These are phyloP conservation scores for Didymella pinodella DNA, from an alignment of 2,329 filamentous ascomycete species.

Conservation along the genomic window DNA sequence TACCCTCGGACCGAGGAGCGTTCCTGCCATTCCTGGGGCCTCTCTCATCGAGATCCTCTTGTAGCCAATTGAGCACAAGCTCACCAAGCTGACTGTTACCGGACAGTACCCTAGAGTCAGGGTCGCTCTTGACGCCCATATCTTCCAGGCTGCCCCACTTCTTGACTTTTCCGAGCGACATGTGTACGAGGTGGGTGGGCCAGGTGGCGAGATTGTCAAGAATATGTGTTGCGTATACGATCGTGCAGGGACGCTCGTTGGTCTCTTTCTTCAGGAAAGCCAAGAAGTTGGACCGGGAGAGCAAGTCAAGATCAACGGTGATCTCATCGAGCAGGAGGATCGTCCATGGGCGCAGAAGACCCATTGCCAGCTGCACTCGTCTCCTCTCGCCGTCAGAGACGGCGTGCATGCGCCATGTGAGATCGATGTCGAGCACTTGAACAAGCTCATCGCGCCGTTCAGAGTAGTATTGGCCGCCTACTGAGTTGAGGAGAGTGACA, in stretches of 20 bases:
- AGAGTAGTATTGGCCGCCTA: constrained; percentile 85
- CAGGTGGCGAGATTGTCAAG: constrained; percentile 92
- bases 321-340: constrained; percentile 94
- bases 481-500: constrained; percentile 79
- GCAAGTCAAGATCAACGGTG: constrained; percentile 92
- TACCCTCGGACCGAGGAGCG: constrained; percentile 62
- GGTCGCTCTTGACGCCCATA: constrained; percentile 59
- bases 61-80: constrained; percentile 87
- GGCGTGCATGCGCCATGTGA: constrained; percentile 92
- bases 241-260: constrained; percentile 79
- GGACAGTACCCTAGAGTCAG: constrained; percentile 45
- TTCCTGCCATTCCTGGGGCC: constrained; percentile 73
- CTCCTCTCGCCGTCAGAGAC: constrained; percentile 92
- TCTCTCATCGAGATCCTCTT: constrained; percentile 77
- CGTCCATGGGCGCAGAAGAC: constrained; percentile 87
- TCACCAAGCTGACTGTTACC: constrained; percentile 88
- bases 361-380: constrained; percentile 95
- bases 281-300: constrained; percentile 85
- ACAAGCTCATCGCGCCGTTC: constrained; percentile 87
- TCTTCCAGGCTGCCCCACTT: constrained; percentile 81
- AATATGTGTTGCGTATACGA: constrained; percentile 98
- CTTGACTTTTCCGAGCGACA: constrained; percentile 88
- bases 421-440: constrained; percentile 87
- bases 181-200: constrained; percentile 95
- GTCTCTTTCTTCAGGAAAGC: constrained; percentile 88